Base-by-base conservation (phyloP, 2,329 filamentous ascomycete species). In the Penicillium sp. region DNA sequence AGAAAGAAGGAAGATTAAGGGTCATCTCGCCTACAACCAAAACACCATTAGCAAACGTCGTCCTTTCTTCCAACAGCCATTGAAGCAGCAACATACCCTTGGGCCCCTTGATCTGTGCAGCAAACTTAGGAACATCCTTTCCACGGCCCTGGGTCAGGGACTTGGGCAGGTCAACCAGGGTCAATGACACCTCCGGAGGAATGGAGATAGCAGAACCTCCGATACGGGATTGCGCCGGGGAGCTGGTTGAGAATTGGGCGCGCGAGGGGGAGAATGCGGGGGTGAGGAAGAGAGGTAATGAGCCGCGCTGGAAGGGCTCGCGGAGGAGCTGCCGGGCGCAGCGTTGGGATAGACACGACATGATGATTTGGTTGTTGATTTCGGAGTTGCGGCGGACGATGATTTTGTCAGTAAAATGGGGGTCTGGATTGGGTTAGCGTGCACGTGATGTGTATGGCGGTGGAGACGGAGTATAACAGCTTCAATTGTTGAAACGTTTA, bases 161-260 rank as follows among this genome's bases (percentile, higher is more conserved):
- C 68, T 73, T 76, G 4, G 86, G 83, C 56, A 91, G 83, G 57
- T 89, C 82, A 55, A 92, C 77, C 11, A 84, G 78, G 41, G 75
- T 77, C 60, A 99, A 81, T 49, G 88, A 88, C 54, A 99, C 94
- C 60, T 90, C 89, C 0, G 89, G 87, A 1, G 93, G 93, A 29
- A 96, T 81, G 52, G 90, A 87, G 51, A 96, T 83, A 23, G 89
- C 84, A 57, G 89, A 89, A 65, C 86, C 83, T 66, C 94, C 94
- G 59, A 99, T 88, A 81, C 97, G 94, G 43, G 93, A 97, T 55
- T 81, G 77, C 64, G 82, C 81, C 70, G 77, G 75, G 51, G 85
- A 71, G 42, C 90, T 88, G 41, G 85, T 87, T 54, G 89, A 92
- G 79, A 97, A 76, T 69, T 82, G 80, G 60, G 70, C 65, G 49